Evolutionary conservation across 345 rosid species (phyloP).

Genomic region (Erodium maritimum): DNA sequence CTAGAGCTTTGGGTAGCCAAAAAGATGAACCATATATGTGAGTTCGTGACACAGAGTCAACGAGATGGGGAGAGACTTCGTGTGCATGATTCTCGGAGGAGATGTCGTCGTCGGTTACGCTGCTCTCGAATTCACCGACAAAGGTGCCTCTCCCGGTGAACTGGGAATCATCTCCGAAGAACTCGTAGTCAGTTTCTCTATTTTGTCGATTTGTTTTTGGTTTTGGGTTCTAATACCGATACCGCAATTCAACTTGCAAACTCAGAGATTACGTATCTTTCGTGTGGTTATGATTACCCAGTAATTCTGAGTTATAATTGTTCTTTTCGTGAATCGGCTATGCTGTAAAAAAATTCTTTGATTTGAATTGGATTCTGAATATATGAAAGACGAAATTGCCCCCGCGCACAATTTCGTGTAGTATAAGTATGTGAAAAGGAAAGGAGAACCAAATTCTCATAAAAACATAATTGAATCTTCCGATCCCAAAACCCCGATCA

Average conservation of each 20-base stretch:
- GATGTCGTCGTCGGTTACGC: slow-evolving; percentile 97
- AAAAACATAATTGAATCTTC: too few relatives aligned
- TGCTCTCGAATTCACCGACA: slow-evolving; percentile 77
- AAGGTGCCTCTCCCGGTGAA: slow-evolving; percentile 69
- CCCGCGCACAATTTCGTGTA: too few relatives aligned
- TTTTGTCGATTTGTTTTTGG: slow-evolving; percentile 3
- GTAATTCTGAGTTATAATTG: not conserved
- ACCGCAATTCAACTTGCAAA: not conserved
- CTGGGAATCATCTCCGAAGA: slow-evolving; percentile 92
- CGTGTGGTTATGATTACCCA: not conserved
- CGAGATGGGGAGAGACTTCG: slow-evolving; percentile 95
- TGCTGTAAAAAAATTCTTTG: too few relatives aligned
- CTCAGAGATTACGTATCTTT: not conserved
- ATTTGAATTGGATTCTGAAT: too few relatives aligned
- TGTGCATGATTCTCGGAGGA: slow-evolving; percentile 88
- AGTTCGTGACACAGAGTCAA: too few relatives aligned
- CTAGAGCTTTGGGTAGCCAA: not conserved
- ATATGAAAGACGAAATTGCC: too few relatives aligned
- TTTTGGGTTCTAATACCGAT: not conserved
- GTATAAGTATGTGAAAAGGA: too few relatives aligned
- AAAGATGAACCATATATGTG: not conserved
- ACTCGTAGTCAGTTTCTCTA: slow-evolving; percentile 31
- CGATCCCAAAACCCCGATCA: too few relatives aligned
- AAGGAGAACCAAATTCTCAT: too few relatives aligned
- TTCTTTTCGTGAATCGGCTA: not conserved